Evolutionary conservation across 257 asterid species (phyloP).

Genomic region (Leonotis leonurus): DNA sequence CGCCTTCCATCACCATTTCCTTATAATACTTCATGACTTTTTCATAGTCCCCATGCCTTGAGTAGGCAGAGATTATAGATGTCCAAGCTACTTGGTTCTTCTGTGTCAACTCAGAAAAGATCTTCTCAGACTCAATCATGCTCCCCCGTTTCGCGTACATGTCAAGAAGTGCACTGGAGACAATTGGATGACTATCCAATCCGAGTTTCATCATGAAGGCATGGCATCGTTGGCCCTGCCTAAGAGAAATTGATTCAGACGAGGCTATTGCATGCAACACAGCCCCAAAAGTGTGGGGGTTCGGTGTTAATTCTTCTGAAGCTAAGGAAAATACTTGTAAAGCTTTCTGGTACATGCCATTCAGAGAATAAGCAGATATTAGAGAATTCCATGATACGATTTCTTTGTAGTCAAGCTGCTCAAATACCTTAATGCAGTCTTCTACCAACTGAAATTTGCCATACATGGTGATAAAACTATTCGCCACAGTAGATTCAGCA

Average conservation of each 20-base stretch:
- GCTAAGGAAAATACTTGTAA: constrained; percentile 44
- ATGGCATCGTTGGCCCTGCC: constrained; percentile 67
- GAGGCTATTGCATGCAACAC: constrained; percentile 76
- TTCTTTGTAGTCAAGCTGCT: constrained; percentile 52
- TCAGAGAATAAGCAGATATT: constrained; percentile 63
- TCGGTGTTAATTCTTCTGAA: constrained; percentile 48
- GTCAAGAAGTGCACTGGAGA: constrained; percentile 76
- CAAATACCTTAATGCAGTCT: constrained; percentile 50
- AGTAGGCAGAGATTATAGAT: constrained; percentile 72
- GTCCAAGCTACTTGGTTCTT: constrained; percentile 80
- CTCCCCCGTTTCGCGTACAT: constrained; percentile 96
- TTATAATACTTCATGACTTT: constrained; percentile 60
- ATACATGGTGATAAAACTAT: constrained; percentile 87
- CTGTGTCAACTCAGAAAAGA: constrained; percentile 44
- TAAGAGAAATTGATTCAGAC: constrained; percentile 68
- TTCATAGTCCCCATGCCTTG: constrained; percentile 77
- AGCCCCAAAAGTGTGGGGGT: constrained; percentile 77
- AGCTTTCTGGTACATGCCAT: constrained; percentile 74
- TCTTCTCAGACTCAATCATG: constrained; percentile 59
- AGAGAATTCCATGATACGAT: constrained; percentile 77
- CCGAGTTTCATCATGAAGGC: constrained; percentile 50
- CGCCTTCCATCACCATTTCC: constrained; percentile 49
- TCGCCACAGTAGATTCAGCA: constrained; percentile 56
- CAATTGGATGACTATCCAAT: constrained; percentile 42
- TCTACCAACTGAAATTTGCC: constrained; percentile 53